Percentiles rank a stretch among this genome's conserved stretches.
Conservation (phyloP, 2,329 filamentous ascomycete genomes). For the Aschersonia sp. region DNA sequence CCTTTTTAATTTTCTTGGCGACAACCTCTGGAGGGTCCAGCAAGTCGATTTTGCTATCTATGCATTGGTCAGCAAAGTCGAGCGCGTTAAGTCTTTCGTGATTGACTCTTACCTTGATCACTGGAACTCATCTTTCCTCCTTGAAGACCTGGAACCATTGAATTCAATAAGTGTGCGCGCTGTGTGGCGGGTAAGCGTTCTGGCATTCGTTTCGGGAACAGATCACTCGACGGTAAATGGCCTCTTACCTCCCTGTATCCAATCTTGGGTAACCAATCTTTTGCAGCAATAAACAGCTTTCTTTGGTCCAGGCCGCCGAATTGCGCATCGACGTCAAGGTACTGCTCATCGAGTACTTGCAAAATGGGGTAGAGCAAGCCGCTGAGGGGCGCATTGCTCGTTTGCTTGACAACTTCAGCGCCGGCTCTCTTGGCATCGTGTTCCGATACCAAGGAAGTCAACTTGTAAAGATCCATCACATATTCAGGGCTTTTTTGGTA, state of each 20-base stretch:
- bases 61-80: conserved; percentile 6
- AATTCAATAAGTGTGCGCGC: conserved; percentile 33
- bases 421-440: conserved; percentile 83
- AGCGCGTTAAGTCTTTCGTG: not conserved
- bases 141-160: conserved; percentile 79
- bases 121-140: conserved; percentile 80
- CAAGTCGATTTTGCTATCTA: conserved; percentile 84
- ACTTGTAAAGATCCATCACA: conserved; percentile 75
- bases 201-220: not conserved
- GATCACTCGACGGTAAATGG: not conserved
- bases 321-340: conserved; percentile 77
- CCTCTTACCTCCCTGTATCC: conserved; percentile 54
- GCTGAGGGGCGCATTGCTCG: conserved; percentile 55
- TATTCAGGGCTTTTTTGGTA: conserved; percentile 67
- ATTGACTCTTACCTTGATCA: conserved; percentile 35
- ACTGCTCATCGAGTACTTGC: conserved; percentile 82
- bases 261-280: conserved; percentile 71
- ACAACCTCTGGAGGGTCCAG: conserved; percentile 65
- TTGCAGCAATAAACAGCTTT: conserved; percentile 78
- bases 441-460: conserved; percentile 57
- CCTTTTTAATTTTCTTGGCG: conserved; percentile 74
- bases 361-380: conserved; percentile 34
- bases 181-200: conserved; percentile 5
- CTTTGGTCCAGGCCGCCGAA: conserved; percentile 77
- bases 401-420: conserved; percentile 89